Percentiles rank a stretch among this genome's conserved stretches.
Conservation (phyloP, 768 basidiomycete species). For the Lenzites betulinus region DNA sequence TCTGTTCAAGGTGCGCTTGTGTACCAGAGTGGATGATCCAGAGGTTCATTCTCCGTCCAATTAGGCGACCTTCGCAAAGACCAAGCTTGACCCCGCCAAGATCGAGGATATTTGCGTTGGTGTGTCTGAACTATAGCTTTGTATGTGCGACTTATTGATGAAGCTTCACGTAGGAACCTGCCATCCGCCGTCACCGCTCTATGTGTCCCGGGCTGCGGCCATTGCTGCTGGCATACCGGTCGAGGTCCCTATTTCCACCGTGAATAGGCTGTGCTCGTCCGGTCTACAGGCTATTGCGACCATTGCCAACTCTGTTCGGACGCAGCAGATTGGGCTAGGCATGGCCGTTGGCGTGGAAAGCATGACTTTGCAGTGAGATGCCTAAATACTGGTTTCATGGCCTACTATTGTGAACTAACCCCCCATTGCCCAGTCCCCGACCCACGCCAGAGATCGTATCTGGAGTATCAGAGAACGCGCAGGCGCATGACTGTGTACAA, state of each 20-base stretch:
- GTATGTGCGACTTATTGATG: not conserved
- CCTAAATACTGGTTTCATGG: not conserved
- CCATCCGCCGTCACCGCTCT: slow-evolving; percentile 80
- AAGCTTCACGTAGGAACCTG: slow-evolving; percentile 59
- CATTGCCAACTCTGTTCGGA: slow-evolving; percentile 84
- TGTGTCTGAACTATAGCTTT: slow-evolving; percentile 32
- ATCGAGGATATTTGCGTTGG: slow-evolving; percentile 88
- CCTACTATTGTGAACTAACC: not conserved
- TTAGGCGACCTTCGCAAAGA: slow-evolving; percentile 72
- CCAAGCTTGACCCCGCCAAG: slow-evolving; percentile 64
- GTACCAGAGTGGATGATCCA: not conserved
- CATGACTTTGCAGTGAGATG: slow-evolving; percentile 71
- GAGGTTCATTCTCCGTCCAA: not conserved
- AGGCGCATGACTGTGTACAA: slow-evolving; percentile 79
- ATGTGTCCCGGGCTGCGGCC: slow-evolving; percentile 83
- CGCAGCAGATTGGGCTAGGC: slow-evolving; percentile 84
- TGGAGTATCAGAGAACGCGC: slow-evolving; percentile 54
- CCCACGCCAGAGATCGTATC: slow-evolving; percentile 71
- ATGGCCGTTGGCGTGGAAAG: slow-evolving; percentile 83
- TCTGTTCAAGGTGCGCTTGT: slow-evolving; percentile 66
- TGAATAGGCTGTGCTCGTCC: slow-evolving; percentile 93
- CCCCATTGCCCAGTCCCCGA: slow-evolving; percentile 51
- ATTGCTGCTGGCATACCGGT: slow-evolving; percentile 88
- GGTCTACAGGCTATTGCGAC: slow-evolving; percentile 92
- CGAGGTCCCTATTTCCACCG: slow-evolving; percentile 82